phyloP scores from a whole-genome alignment of 164 flowering plant species.

The Malania oleifera region DNA sequence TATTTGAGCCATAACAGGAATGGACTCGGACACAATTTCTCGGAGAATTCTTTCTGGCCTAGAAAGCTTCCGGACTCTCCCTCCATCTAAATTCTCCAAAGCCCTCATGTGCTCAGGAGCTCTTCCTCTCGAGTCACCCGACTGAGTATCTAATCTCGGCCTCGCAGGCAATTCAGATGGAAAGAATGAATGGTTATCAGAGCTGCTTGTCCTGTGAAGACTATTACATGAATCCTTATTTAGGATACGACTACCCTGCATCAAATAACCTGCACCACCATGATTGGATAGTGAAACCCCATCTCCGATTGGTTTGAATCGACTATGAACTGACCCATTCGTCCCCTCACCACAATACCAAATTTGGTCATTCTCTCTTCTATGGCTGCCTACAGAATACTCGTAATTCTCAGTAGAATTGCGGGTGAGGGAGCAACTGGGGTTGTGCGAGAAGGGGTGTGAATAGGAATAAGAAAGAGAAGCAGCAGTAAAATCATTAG shows the following conservation, averaged over 20 bases:
- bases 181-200: conserved; percentile 67
- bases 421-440: conserved; percentile 86
- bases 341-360: conserved; percentile 97
- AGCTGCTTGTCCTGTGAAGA: conserved; percentile 43
- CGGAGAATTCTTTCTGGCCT: conserved; percentile 58
- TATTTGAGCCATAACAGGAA: conserved; percentile 50
- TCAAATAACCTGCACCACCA: conserved; percentile 32
- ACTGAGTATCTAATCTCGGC: conserved; percentile 45
- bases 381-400: conserved; percentile 50
- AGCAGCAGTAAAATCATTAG: conserved; percentile 79
- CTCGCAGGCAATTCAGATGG: conserved; percentile 88
- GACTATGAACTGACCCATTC: conserved; percentile 93
- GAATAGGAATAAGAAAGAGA: conserved; percentile 79
- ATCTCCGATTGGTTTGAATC: conserved; percentile 85
- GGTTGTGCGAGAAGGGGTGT: conserved; percentile 77
- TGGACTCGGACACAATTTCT: conserved; percentile 62
- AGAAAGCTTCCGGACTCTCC: conserved; percentile 34
- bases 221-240: conserved; percentile 43
- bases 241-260: conserved; percentile 32
- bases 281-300: conserved; percentile 56
- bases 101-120: conserved; percentile 45
- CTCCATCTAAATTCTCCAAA: conserved; percentile 44
- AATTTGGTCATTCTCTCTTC: conserved; percentile 68
- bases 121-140: conserved; percentile 55
- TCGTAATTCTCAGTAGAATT: conserved; percentile 80